A percentile compares a stretch with the other conserved stretches of the same genome.
Conservation (phyloP, 495 filamentous ascomycete species). For the Penicillium crystallinum region DNA sequence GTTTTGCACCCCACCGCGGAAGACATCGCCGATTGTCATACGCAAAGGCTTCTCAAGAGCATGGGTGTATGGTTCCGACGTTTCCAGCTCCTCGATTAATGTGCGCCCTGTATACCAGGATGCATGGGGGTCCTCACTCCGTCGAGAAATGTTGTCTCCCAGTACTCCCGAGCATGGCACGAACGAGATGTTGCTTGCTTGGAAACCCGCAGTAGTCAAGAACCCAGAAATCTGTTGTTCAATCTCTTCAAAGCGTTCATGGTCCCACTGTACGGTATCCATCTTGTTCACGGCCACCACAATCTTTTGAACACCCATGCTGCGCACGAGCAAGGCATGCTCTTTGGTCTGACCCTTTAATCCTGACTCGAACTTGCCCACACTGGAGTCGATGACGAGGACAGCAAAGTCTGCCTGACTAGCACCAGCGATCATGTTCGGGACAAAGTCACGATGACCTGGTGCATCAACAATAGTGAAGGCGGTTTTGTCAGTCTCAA, state of each 20-base stretch:
- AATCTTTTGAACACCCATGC: slow-evolving; percentile 83
- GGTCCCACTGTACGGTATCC: slow-evolving; percentile 75
- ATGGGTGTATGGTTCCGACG: slow-evolving; percentile 63
- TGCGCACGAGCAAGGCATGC: slow-evolving; percentile 82
- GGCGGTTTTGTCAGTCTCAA: slow-evolving; percentile 75
- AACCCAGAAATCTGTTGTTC: slow-evolving; percentile 77
- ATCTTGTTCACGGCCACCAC: slow-evolving; percentile 95
- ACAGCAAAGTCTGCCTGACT: slow-evolving; percentile 96
- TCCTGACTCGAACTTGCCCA: slow-evolving; percentile 86
- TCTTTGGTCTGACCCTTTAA: slow-evolving; percentile 93
- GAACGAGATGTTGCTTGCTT: slow-evolving; percentile 71
- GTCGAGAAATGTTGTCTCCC: slow-evolving; percentile 76
- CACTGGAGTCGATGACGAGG: slow-evolving; percentile 84
- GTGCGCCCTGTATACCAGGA: slow-evolving; percentile 78
- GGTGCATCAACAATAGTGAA: slow-evolving; percentile 97
- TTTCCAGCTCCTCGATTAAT: slow-evolving; percentile 77
- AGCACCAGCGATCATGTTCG: slow-evolving; percentile 97
- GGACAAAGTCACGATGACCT: slow-evolving; percentile 91
- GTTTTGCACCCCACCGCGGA: slow-evolving; percentile 68
- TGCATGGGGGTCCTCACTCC: slow-evolving; percentile 49
- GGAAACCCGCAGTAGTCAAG: slow-evolving; percentile 74
- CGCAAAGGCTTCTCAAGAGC: slow-evolving; percentile 75
- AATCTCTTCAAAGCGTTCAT: slow-evolving; percentile 79
- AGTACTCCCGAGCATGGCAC: slow-evolving; percentile 84
- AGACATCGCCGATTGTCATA: slow-evolving; percentile 77